A percentile compares a stretch with the other conserved stretches of the same genome.
Conservation (phyloP, 2,329 filamentous ascomycete genomes). For the Fusarium sp. region DNA sequence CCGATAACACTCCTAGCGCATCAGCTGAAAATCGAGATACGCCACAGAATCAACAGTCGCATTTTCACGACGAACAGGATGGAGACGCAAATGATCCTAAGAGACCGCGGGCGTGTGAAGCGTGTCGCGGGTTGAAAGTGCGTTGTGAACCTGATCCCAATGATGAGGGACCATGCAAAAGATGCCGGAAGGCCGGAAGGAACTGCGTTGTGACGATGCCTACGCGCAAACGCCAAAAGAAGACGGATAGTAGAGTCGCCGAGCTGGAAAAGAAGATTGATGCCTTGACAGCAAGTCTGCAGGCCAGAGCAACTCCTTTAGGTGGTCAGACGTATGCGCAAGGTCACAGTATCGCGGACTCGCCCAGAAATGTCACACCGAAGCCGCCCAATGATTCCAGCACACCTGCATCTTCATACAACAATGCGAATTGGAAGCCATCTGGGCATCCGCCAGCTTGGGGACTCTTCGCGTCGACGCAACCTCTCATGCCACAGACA, state of each 20-base stretch:
- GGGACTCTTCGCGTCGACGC: slow-evolving; percentile 32
- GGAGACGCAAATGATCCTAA: slow-evolving; percentile 64
- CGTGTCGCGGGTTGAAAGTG: slow-evolving; percentile 82
- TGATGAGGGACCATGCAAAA: slow-evolving; percentile 73
- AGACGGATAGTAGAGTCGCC: slow-evolving; percentile 88
- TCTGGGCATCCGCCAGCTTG: slow-evolving; percentile 25
- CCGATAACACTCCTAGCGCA: slow-evolving; percentile 41
- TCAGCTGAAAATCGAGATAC: slow-evolving; percentile 39
- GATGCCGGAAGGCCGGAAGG: slow-evolving; percentile 84
- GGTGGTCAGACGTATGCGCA: slow-evolving; percentile 26
- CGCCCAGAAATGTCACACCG: slow-evolving; percentile 18
- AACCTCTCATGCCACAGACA: slow-evolving; percentile 20
- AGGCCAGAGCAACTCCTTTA: slow-evolving; percentile 61
- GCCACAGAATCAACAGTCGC: slow-evolving; percentile 25
- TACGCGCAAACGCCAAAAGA: slow-evolving; percentile 85
- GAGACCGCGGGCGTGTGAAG: slow-evolving; percentile 78
- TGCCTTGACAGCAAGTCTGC: slow-evolving; percentile 82
- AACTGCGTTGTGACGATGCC: slow-evolving; percentile 82
- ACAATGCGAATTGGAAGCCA: slow-evolving; percentile 26
- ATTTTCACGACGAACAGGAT: slow-evolving; percentile 40
- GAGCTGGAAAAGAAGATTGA: slow-evolving; percentile 95
- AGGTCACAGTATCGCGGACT: slow-evolving; percentile 24
- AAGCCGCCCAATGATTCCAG: slow-evolving; percentile 22
- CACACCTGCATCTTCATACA: slow-evolving; percentile 16
- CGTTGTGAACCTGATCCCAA: slow-evolving; percentile 83